Base-by-base conservation (phyloP, 108 stramenopile genomes). In the Cyclotella cryptica region DNA sequence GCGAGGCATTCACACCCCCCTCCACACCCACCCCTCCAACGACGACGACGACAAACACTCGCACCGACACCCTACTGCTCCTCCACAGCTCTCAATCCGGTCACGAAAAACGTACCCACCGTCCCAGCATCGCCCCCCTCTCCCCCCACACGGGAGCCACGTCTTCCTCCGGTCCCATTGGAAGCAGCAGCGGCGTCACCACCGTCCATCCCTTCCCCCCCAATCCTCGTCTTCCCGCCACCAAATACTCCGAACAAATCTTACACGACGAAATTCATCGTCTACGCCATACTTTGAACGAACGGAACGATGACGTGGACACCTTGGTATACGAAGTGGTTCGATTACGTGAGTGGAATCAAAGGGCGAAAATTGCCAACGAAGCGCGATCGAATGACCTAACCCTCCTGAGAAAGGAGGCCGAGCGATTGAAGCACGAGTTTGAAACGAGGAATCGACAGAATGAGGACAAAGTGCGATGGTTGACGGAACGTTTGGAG, bases 301-400 rank as follows among this genome's bases (percentile, higher is more conserved):
- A 65, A 27, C 4, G 64, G 19, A 30, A 65, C 26, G 64, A 65
- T 29, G 64, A 65, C 22, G 64, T 65, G 43, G 64, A 65, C 28
- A 65, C 24, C 22, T 27, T 65, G 17, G 35, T 65, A 0, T 65
- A 65, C 44, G 64, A 65, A 45, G 64, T 65, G 19, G 0, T 45
- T 46, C 17, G 64, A 45, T 45, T 65, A 13, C 64, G 22, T 12
- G 64, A 65, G 45, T 65, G 21, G 35, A 45, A 29, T 65, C 15
- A 13, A 1, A 24, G 22, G 21, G 45, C 45, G 14, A 65, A 45
- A 22, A 19, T 45, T 45, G 45, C 26, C 1, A 65, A 65, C 14
- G 64, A 65, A 3, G 64, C 64, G 13, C n/a, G 64, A 24, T 45
- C 64, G 6, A 65, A 45, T 15, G 64, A 65, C 14, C 45, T 65